Evolutionary conservation across 192 early-diverging fungal species (phyloP).

Genomic region (Backusella sp.): DNA sequence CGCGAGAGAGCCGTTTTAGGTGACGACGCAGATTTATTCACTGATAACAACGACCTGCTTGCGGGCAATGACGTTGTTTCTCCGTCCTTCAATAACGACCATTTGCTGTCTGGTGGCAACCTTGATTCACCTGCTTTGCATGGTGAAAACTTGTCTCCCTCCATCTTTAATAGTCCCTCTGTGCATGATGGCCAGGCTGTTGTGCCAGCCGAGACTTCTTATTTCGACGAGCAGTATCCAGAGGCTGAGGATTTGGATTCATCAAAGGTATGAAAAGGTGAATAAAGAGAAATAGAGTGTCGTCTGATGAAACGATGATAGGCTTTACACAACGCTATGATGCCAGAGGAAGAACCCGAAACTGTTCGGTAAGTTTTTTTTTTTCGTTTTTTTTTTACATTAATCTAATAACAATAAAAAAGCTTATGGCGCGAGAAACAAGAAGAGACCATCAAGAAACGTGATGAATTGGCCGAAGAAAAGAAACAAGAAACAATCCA

Average conservation of each 20-base stretch:
- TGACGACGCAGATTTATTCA: slow-evolving; percentile 66
- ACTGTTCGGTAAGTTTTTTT: slow-evolving; percentile 35
- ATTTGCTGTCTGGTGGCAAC: not conserved
- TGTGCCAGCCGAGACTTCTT: slow-evolving; percentile 13
- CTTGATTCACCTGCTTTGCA: slow-evolving; percentile 9
- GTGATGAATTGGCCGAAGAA: slow-evolving; percentile 52
- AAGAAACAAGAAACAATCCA: slow-evolving; percentile 59
- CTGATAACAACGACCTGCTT: slow-evolving; percentile 12
- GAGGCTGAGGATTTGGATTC: slow-evolving; percentile 37
- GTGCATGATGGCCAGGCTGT: not conserved
- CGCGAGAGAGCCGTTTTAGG: slow-evolving; percentile 73
- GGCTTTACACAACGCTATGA: slow-evolving; percentile 29
- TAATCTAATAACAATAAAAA: not conserved
- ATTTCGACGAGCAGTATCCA: slow-evolving; percentile 34
- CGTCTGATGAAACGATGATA: not conserved
- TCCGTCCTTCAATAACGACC: not conserved
- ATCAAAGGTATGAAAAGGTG: slow-evolving; percentile 23
- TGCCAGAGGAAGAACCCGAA: slow-evolving; percentile 40
- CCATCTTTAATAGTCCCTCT: slow-evolving; percentile 5
- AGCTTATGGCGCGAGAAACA: slow-evolving; percentile 70
- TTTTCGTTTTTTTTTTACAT: not conserved
- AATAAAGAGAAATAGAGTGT: too few relatives aligned
- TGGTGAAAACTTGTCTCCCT: not conserved
- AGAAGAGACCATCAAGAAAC: slow-evolving; percentile 49
- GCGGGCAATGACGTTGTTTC: not conserved